phyloP scores from a whole-genome alignment of 1,284 basidiomycete genomes.

The Ceratobasidium sp. region DNA sequence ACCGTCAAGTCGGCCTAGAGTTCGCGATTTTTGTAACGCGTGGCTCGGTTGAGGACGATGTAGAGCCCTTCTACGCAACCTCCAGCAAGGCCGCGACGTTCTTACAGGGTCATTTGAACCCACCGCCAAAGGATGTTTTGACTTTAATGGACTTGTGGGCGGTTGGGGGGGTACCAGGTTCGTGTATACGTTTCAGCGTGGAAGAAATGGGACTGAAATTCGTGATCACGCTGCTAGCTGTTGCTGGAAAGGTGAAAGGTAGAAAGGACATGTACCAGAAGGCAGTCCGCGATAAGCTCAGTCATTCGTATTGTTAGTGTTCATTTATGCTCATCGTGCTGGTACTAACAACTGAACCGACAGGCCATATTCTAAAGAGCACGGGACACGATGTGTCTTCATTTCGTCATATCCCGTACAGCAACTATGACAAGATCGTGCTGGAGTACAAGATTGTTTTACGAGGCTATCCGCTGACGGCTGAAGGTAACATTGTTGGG shows the following conservation, averaged over 20 bases:
- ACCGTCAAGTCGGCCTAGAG: not conserved
- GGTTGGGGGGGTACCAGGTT: no score
- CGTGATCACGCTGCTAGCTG: no score
- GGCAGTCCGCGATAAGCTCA: no score
- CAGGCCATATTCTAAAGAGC: not conserved
- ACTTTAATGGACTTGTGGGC: no score
- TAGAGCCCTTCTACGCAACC: slow-evolving; percentile 1
- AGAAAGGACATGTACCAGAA: no score
- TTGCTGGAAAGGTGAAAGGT: no score
- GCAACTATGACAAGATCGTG: not conserved
- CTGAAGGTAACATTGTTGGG: not conserved
- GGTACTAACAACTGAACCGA: no score
- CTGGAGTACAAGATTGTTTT: not conserved
- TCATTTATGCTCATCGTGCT: no score
- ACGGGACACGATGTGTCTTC: not conserved
- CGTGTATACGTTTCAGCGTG: no score
- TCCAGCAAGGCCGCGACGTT: slow-evolving; percentile 4
- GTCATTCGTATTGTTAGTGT: no score
- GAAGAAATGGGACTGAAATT: no score
- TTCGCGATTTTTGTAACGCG: slow-evolving; percentile 14
- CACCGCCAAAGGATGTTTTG: slow-evolving; percentile 6
- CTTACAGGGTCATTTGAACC: slow-evolving; percentile 9
- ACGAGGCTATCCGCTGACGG: slow-evolving; percentile 6
- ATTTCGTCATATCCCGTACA: not conserved
- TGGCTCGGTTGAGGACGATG: not conserved